A percentile compares a stretch with the other conserved stretches of the same genome.
These are phyloP conservation scores for Paraconiothyrium sp. DNA, from an alignment of 2,329 filamentous ascomycete genomes.

Conservation along the genomic window DNA sequence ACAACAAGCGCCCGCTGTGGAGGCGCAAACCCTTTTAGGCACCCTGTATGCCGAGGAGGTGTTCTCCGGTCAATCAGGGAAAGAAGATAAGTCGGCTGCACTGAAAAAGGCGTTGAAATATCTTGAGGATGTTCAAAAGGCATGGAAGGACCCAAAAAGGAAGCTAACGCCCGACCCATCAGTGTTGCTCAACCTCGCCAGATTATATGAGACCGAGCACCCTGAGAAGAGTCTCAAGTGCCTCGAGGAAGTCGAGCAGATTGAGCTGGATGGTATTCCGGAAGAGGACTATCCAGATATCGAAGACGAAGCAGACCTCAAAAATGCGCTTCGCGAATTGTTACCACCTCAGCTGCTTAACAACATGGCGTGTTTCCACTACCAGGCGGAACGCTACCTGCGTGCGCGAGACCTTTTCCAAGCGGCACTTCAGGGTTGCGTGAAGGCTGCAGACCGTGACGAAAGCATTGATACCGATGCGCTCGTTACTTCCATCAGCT, in stretches of 20 bases:
- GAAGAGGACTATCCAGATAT: conserved; percentile 71
- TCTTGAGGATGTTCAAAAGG: conserved; percentile 82
- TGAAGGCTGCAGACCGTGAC: conserved; percentile 80
- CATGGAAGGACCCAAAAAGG: conserved; percentile 94
- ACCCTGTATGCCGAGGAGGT: conserved; percentile 95
- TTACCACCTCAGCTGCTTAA: conserved; percentile 92
- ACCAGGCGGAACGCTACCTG: conserved; percentile 82
- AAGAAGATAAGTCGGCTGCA: conserved; percentile 87
- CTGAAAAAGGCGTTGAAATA: conserved; percentile 86
- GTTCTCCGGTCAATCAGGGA: conserved; percentile 77
- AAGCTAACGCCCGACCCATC: conserved; percentile 82
- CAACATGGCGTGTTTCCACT: conserved; percentile 97
- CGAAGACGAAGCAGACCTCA: conserved; percentile 58
- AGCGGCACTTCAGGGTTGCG: conserved; percentile 86
- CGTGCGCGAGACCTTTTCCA: conserved; percentile 89
- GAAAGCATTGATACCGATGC: conserved; percentile 85
- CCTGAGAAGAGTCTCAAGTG: conserved; percentile 94
- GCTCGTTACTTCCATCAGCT: conserved; percentile 93
- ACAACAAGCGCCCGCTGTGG: conserved; percentile 77
- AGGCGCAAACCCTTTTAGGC: conserved; percentile 91
- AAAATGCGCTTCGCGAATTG: conserved; percentile 74
- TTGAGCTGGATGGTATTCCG: conserved; percentile 82
- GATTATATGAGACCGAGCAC: conserved; percentile 85
- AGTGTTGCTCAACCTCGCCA: conserved; percentile 88
- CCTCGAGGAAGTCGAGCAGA: conserved; percentile 88